These are phyloP conservation scores for Fomitopsis serialis DNA, from an alignment of 768 basidiomycete genomes.

Conservation along the genomic window DNA sequence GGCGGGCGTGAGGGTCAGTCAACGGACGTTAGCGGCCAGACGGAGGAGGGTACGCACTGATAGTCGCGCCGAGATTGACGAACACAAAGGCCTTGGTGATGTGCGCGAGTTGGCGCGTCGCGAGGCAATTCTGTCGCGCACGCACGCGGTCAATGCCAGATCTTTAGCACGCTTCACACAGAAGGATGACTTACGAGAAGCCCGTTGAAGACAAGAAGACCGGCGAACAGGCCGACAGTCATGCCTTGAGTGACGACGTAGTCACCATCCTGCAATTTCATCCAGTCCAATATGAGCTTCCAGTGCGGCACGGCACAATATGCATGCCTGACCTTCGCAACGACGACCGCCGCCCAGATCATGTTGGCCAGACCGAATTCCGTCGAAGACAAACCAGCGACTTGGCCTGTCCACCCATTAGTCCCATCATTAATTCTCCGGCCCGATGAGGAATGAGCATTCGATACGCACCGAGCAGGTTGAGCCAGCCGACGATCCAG, in stretches of 20 bases:
- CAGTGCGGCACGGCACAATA: constrained; percentile 6
- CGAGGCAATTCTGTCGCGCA: constrained; percentile 51
- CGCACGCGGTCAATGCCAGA: background rate
- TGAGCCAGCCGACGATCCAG: constrained; percentile 81
- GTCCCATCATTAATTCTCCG: background rate
- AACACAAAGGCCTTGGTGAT: constrained; percentile 80
- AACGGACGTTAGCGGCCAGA: no score
- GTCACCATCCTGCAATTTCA: constrained; percentile 47
- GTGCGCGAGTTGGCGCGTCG: constrained; percentile 68
- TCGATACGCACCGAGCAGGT: constrained; percentile 54
- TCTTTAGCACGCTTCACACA: background rate
- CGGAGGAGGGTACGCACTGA: constrained; percentile 43
- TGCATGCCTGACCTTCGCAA: constrained; percentile 38
- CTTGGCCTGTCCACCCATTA: constrained; percentile 48
- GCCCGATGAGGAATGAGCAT: background rate
- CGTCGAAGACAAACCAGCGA: constrained; percentile 81
- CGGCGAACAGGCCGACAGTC: constrained; percentile 73
- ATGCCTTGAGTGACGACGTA: constrained; percentile 64
- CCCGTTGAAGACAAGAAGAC: constrained; percentile 74
- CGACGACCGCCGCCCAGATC: constrained; percentile 72
- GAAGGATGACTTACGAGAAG: constrained; percentile 41
- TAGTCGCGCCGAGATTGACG: constrained; percentile 77
- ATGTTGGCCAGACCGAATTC: constrained; percentile 78
- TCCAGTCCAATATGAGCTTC: background rate
- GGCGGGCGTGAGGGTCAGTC: background rate